Base-by-base conservation (phyloP, 192 early-diverging fungal species). In the Backusella morwellensis region DNA sequence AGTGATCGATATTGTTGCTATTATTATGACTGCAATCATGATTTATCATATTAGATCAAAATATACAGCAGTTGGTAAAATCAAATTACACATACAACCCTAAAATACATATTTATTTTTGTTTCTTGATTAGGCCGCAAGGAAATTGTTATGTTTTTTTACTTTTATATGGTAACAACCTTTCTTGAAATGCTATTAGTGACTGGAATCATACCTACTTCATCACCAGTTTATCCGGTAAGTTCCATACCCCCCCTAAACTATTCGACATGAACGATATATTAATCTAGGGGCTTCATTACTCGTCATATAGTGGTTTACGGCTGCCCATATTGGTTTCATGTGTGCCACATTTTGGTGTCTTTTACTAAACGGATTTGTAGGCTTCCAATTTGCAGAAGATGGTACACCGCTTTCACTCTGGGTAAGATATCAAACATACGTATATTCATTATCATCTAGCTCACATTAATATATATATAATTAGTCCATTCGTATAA, bases 11-110 rank as follows among this genome's bases (percentile, higher is more conserved):
- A 76, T 99, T 56, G 90, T 98, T 70, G 93, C 97, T 34, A 82
- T 99, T 75, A 80, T 95, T 75, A 99, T 99, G 98, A 95, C 97
- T 6, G 86, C 91, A 63, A 97, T 97, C 82, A 99, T 99, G 98
- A 98, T 99, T 81, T 94, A 93, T 78, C 97, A 99, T 84, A 95
- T 99, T 82, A 92, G 92, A 76, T 94, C 93, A 67, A 99, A 99
- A 87, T 98, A 97, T 86, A 99, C 98, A 14, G 98, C 98, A 40
- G 96, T 99, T 17, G 97, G 93, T 93, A 81, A 70, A 68, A 35
- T 14, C 35, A 38, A 68, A 35, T n/a, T 38, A 29, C 0, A 23
- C 8, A n/a, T 32, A 23, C 40, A 47, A 42, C n/a, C 2, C 38
- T 12, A 11, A 23, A 44, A 15, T 2, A 40, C 6, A 50, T n/a